Base-by-base conservation (phyloP, 805 yeast genomes). In the Yarrowia hollandica region DNA sequence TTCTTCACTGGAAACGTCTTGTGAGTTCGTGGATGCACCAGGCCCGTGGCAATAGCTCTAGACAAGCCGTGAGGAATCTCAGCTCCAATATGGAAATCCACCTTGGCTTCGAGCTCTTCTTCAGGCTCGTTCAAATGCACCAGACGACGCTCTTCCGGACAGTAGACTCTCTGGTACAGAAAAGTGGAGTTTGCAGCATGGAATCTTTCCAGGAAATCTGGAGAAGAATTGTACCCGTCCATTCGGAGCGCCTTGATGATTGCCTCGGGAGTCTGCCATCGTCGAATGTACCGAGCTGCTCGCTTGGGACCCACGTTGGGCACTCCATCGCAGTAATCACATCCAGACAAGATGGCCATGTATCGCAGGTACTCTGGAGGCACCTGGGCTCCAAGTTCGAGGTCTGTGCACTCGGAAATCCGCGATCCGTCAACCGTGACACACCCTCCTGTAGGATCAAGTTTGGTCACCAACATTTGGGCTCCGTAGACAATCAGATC, bases 401-500 rank as follows among this genome's bases (percentile, higher is more conserved):
- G 71, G 34, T 71, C 74, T 39, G 73, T 77, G 62, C 85, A 74
- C 58, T 74, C 69, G 18, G 64, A 63, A 63, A 91, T 84, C 56
- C 82, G 75, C 2, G 77, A 79, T 28, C 86, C 74, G 46, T 77
- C 71, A 6, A 94, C 82, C 65, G 86, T 91, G 10, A 88, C 75
- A 67, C 95, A 88, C 38, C 79, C 79, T 42, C 82, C 85, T 35
- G 71, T 72, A 62, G 86, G 91, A 64, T 87, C 87, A 64, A 91
- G 74, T 70, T 94, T 94, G 6, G 98, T 90, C 44, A 92, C 78
- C 21, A 94, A 75, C 37, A 76, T 75, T 31, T 76, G 72, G 57
- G 96, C 88, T 0, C 99, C 99, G 75, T 92, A 94, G 1, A 94
- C 79, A 19, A 94, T 74, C 64, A 94, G 76, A 73, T 94, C 99